Conservation (phyloP, 768 basidiomycete species). For the Tephrocybe sp. region DNA sequence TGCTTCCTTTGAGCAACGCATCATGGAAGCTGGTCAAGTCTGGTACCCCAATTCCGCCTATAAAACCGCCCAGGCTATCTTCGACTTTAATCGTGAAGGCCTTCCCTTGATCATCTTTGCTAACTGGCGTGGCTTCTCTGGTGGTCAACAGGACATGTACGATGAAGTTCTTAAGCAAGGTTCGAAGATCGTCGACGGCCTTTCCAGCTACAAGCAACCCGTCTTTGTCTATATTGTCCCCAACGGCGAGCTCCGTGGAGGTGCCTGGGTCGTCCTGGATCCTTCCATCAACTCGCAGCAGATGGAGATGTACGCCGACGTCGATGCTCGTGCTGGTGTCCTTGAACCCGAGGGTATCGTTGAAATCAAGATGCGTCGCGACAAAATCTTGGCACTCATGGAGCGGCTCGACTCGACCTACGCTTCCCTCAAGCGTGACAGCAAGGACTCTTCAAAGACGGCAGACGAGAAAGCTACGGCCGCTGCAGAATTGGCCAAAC, state of each 20-base stretch:
- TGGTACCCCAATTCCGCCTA: constrained; percentile 99
- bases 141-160: constrained; percentile 99
- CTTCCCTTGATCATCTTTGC: constrained; percentile 98
- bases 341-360: constrained; percentile 96
- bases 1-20: constrained; percentile 92
- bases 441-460: constrained; percentile 71
- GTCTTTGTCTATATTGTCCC: constrained; percentile 99
- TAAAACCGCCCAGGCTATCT: constrained; percentile 99
- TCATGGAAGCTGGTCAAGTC: constrained; percentile 99
- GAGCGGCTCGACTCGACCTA: constrained; percentile 89
- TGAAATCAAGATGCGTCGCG: constrained; percentile 97
- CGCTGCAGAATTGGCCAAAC: constrained; percentile 62
- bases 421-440: constrained; percentile 75
- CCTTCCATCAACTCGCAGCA: constrained; percentile 95
- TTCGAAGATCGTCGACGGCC: constrained; percentile 97
- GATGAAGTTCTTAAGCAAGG: constrained; percentile 97
- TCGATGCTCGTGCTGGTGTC: constrained; percentile 94
- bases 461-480: constrained; percentile 75
- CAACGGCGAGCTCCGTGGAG: constrained; percentile 97
- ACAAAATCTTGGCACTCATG: constrained; percentile 90
- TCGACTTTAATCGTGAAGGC: constrained; percentile 97
- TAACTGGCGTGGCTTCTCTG: constrained; percentile 99
- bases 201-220: constrained; percentile 95
- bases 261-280: constrained; percentile 99
- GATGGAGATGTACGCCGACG: constrained; percentile 99